A percentile compares a stretch with the other conserved stretches of the same genome.
These are phyloP conservation scores for Taphrina wiesneri DNA, from an alignment of 1,139 yeast species.

Conservation along the genomic window DNA sequence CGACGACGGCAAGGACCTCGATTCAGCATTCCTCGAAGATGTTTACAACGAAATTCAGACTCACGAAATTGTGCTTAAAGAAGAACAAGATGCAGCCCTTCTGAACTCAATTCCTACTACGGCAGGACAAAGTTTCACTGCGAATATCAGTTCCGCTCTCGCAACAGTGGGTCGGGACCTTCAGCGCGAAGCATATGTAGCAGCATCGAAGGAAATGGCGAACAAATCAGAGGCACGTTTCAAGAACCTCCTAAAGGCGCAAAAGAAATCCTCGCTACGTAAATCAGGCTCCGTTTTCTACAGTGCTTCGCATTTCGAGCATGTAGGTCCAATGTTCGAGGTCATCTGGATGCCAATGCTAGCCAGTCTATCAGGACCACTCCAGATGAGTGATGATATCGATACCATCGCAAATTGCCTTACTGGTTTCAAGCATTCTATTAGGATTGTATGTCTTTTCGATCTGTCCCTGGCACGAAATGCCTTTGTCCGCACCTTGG, in stretches of 20 bases:
- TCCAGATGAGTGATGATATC: conserved; percentile 80
- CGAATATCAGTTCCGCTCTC: conserved; percentile 61
- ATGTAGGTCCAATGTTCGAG: conserved; percentile 90
- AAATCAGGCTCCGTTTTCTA: conserved; percentile 48
- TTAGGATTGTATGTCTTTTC: conserved; percentile 80
- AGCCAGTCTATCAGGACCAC: conserved; percentile 92
- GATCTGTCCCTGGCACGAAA: conserved; percentile 81
- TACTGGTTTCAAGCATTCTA: conserved; percentile 81
- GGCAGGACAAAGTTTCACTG: conserved; percentile 49
- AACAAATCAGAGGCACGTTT: conserved; percentile 82
- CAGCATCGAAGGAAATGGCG: conserved; percentile 89
- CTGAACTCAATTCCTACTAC: conserved; percentile 51
- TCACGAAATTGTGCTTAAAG: conserved; percentile 84
- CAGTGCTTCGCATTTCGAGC: conserved; percentile 79
- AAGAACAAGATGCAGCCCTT: conserved; percentile 70
- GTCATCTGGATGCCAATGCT: conserved; percentile 95
- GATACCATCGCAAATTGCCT: conserved; percentile 71
- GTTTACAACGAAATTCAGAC: conserved; percentile 74
- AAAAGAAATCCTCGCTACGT: conserved; percentile 44
- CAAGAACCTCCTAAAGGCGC: conserved; percentile 62
- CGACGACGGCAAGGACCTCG: conserved; percentile 84
- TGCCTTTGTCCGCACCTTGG: conserved; percentile 85
- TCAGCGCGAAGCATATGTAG: conserved; percentile 82
- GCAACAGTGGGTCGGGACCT: conserved; percentile 65
- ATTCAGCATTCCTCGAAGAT: conserved; percentile 65